A percentile compares a stretch with the other conserved stretches of the same genome.
Evolutionary conservation across 1,284 basidiomycete species (phyloP).

Genomic region (Papiliotrema flavescens): DNA sequence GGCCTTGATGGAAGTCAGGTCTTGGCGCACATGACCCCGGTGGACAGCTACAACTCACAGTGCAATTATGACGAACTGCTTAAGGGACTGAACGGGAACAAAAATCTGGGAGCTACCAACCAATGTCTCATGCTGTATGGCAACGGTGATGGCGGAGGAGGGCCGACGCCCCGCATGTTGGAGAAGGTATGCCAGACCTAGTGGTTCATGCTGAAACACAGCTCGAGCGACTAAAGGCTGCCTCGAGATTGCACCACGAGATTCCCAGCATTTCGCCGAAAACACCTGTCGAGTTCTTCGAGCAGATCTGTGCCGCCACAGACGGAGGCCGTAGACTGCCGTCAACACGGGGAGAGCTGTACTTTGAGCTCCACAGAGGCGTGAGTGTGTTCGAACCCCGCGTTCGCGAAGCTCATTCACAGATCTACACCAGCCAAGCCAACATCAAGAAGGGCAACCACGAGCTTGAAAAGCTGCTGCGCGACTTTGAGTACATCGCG

Average conservation of each 20-base stretch:
- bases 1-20: conserved; percentile 63
- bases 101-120: conserved; percentile 79
- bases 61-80: conserved; percentile 10
- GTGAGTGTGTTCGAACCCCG: conserved; percentile 1
- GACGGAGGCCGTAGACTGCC: conserved; percentile 68
- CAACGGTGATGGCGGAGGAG: conserved; percentile 72
- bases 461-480: conserved; percentile 78
- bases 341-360: conserved; percentile 82
- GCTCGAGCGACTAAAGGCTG: not conserved
- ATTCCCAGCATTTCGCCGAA: conserved; percentile 1
- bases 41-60: conserved; percentile 40
- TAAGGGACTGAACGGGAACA: conserved; percentile 68
- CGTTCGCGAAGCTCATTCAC: not conserved
- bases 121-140: conserved; percentile 78
- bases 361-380: conserved; percentile 69
- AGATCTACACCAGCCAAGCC: conserved; percentile 56
- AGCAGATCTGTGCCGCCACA: conserved; percentile 62
- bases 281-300: conserved; percentile 9
- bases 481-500: conserved; percentile 72
- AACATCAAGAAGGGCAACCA: conserved; percentile 91
- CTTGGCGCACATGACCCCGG: conserved; percentile 85
- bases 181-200: conserved; percentile 75
- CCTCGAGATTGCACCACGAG: not conserved
- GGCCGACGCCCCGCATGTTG: conserved; percentile 63
- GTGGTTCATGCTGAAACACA: conserved; percentile 56